These are phyloP conservation scores for Lonicera japonica DNA, from an alignment of 129 eudicot genomes.

Conservation along the genomic window DNA sequence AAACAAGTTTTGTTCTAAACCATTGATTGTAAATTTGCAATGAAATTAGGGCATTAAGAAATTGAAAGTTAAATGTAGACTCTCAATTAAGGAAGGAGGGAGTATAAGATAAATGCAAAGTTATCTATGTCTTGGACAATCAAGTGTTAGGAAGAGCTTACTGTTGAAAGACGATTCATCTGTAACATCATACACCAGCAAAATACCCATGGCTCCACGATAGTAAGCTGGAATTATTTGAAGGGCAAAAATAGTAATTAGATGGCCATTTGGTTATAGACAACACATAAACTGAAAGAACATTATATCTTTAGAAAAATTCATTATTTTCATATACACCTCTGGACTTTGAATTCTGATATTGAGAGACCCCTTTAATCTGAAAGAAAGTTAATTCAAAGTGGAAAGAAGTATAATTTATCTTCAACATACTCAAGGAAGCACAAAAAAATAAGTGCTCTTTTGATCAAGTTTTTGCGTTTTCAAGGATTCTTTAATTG, in stretches of 20 bases:
- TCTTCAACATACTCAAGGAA: no score
- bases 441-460: no score
- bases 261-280: not conserved
- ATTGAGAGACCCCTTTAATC: not conserved
- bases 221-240: slow-evolving; percentile 42
- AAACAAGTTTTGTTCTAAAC: no score
- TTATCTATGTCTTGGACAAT: not conserved
- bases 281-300: not conserved
- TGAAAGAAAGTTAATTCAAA: not conserved
- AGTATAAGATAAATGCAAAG: not conserved
- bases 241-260: not conserved
- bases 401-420: not conserved
- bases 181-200: slow-evolving; percentile 79
- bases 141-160: slow-evolving; percentile 25
- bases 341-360: not conserved
- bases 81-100: no score
- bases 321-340: not conserved
- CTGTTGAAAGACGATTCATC: slow-evolving; percentile 75
- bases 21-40: no score
- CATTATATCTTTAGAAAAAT: not conserved
- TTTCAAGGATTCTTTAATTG: no score
- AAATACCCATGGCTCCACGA: slow-evolving; percentile 80
- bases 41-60: no score
- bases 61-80: no score
- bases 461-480: no score